These are phyloP conservation scores for Sarocladium oryzae DNA, from an alignment of 2,329 filamentous ascomycete species.

Conservation along the genomic window DNA sequence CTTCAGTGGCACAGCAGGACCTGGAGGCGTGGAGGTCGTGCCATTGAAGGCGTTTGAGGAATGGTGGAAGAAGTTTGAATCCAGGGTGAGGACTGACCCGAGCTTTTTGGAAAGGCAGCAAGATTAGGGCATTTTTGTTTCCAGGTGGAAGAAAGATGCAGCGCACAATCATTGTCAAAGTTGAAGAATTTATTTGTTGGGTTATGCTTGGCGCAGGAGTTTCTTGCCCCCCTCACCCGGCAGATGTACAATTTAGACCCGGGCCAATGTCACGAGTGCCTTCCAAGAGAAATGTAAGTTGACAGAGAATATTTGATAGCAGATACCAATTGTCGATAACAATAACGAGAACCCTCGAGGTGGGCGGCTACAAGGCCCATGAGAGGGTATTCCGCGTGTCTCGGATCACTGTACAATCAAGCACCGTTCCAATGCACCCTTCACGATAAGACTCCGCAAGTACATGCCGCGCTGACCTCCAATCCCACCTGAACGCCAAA, in stretches of 20 bases:
- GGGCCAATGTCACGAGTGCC: background rate
- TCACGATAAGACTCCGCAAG: background rate
- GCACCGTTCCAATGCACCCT: background rate
- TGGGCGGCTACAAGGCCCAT: too few species aligned
- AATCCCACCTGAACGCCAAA: background rate
- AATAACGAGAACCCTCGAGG: too few species aligned
- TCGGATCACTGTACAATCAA: too few species aligned
- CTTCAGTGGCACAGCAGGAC: slow-evolving; percentile 62
- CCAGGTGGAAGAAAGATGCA: background rate
- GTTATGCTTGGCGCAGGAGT: too few species aligned
- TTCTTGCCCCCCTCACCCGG: too few species aligned
- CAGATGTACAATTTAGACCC: background rate
- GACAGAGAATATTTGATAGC: background rate
- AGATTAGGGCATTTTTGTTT: slow-evolving; percentile 14
- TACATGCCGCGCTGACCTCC: background rate
- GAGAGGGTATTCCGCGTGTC: too few species aligned
- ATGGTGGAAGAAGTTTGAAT: slow-evolving; percentile 98
- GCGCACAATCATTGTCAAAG: background rate
- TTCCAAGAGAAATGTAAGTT: background rate
- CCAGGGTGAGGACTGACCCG: slow-evolving; percentile 76
- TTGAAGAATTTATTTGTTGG: too few species aligned
- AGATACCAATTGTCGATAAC: background rate
- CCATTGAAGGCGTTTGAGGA: slow-evolving; percentile 93
- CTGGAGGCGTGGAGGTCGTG: slow-evolving; percentile 71
- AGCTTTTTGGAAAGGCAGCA: slow-evolving; percentile 70